Percentiles rank a stretch among this genome's conserved stretches.
Conservation (phyloP, 2,329 filamentous ascomycete genomes). For the Geosmithia putterillii region DNA sequence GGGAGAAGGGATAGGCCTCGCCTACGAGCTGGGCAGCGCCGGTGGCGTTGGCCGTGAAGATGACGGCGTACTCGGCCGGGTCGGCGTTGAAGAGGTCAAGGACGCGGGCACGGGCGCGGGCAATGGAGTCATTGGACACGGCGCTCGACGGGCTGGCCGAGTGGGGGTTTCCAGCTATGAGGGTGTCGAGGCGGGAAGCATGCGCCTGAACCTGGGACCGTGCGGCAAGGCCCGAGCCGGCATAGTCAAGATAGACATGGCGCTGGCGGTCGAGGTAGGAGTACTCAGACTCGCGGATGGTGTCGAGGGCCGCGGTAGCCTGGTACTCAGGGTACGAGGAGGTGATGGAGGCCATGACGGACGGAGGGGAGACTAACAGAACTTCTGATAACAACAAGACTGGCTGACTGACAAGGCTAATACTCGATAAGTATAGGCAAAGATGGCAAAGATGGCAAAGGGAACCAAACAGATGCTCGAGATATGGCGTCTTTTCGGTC, state of each 20-base stretch:
- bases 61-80: constrained; percentile 22
- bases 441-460: too few species aligned
- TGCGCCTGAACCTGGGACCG: constrained; percentile 18
- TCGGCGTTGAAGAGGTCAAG: constrained; percentile 20
- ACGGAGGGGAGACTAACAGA: too few species aligned
- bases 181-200: constrained; percentile 12
- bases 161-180: constrained; percentile 26
- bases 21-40: constrained; percentile 24
- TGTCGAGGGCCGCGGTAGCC: neutral
- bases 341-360: too few species aligned
- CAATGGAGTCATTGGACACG: constrained; percentile 18
- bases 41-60: constrained; percentile 27
- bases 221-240: constrained; percentile 22
- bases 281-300: constrained; percentile 11
- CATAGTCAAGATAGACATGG: constrained; percentile 28
- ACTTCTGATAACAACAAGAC: too few species aligned
- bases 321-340: neutral
- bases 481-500: too few species aligned
- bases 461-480: too few species aligned
- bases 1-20: constrained; percentile 22
- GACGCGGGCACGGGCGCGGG: constrained; percentile 16
- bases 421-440: too few species aligned
- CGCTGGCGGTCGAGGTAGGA: constrained; percentile 20
- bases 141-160: constrained; percentile 23
- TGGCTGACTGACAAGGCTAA: too few species aligned